Evolutionary conservation across 345 rosid species (phyloP).

Genomic region (Leavenworthia alabamica): DNA sequence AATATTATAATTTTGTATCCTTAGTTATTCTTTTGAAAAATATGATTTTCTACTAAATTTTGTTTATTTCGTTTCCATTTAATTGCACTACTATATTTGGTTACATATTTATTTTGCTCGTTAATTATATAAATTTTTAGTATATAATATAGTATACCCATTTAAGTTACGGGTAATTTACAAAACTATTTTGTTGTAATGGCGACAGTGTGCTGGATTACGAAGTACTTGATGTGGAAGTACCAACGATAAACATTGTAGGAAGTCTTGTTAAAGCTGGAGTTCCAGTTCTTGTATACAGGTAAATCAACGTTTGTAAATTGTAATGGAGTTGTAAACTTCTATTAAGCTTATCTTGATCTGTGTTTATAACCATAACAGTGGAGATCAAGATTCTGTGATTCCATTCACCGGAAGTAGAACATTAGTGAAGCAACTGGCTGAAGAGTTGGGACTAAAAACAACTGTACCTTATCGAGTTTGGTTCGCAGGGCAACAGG

Average conservation of each 20-base stretch:
- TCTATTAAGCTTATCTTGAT: background rate
- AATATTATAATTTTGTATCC: too few species aligned
- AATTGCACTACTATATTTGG: background rate
- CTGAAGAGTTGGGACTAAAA: slow-evolving; percentile 45
- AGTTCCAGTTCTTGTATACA: slow-evolving; percentile 71
- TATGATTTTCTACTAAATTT: background rate
- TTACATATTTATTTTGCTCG: background rate
- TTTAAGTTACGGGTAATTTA: too few species aligned
- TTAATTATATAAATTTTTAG: too few species aligned
- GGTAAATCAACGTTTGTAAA: slow-evolving; percentile 34
- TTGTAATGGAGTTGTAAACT: background rate
- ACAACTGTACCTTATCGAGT: slow-evolving; percentile 71
- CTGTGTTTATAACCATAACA: slow-evolving; percentile 20
- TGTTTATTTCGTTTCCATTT: background rate
- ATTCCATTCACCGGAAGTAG: slow-evolving; percentile 85
- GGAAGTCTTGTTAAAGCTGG: slow-evolving; percentile 55
- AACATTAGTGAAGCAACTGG: slow-evolving; percentile 49
- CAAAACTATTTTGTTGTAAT: background rate
- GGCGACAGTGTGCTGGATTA: slow-evolving; percentile 65
- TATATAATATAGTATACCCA: too few species aligned
- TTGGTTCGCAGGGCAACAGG: slow-evolving; percentile 88
- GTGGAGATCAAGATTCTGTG: slow-evolving; percentile 95
- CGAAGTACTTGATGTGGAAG: slow-evolving; percentile 63
- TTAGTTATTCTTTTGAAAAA: too few species aligned
- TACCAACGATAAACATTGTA: slow-evolving; percentile 58